Evolutionary conservation across 257 asterid species (phyloP).

Genomic region (Lavandula angustifolia): DNA sequence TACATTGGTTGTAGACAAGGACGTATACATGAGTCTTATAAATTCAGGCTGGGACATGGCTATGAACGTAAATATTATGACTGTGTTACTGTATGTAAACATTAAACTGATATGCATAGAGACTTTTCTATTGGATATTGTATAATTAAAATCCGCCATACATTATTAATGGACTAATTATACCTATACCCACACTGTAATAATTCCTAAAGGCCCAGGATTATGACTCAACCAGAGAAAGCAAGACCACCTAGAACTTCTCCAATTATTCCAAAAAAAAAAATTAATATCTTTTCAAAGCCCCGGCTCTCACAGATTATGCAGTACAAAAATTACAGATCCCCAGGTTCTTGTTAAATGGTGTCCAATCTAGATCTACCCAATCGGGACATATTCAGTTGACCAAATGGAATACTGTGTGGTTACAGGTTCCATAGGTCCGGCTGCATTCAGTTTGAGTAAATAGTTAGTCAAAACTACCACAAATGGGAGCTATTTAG

Average conservation of each 20-base stretch:
- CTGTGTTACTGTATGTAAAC: neutral
- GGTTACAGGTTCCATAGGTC: neutral
- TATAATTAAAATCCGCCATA: neutral
- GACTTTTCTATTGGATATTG: neutral
- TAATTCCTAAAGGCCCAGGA: too few species aligned
- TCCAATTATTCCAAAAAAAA: too few species aligned
- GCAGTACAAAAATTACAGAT: neutral
- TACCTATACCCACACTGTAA: too few species aligned
- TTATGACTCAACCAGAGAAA: too few species aligned
- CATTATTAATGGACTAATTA: too few species aligned
- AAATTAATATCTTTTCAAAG: too few species aligned
- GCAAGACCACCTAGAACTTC: too few species aligned
- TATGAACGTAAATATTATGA: neutral
- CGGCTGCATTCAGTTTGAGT: neutral
- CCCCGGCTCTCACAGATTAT: neutral
- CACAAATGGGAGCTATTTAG: neutral
- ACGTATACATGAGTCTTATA: neutral
- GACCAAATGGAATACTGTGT: neutral
- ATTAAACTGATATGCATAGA: too few species aligned
- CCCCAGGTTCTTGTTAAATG: neutral
- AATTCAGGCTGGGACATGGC: neutral
- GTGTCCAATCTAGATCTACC: neutral
- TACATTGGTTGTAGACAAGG: neutral
- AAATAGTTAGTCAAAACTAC: neutral
- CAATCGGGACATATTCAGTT: neutral